A percentile compares a stretch with the other conserved stretches of the same genome.
phyloP scores from a whole-genome alignment of 768 basidiomycete species.

The Cyclocybe cylindracea region DNA sequence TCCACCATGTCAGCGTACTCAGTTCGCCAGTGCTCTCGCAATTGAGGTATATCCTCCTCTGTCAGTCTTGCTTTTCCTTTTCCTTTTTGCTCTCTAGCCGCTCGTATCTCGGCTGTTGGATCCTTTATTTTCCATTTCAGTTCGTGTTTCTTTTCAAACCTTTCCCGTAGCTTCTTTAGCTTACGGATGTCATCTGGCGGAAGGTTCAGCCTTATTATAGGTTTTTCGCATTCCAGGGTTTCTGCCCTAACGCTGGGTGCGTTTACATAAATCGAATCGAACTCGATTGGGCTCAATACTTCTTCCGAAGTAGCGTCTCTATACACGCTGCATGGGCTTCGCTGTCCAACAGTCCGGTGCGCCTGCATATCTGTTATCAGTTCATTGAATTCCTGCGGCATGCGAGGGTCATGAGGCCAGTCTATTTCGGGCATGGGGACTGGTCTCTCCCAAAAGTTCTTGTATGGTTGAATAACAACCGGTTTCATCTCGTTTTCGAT shows the following conservation, averaged over 20 bases:
- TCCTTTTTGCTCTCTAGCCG: not conserved
- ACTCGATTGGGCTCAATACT: not conserved
- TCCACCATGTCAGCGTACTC: slow-evolving; percentile 3
- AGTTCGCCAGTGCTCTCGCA: slow-evolving; percentile 4
- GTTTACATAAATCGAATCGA: too few species aligned
- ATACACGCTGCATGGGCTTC: not conserved
- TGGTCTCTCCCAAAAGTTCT: slow-evolving; percentile 14
- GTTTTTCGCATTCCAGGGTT: too few species aligned
- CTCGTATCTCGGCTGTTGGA: not conserved
- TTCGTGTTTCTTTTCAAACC: not conserved
- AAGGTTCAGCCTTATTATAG: not conserved
- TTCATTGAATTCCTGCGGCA: slow-evolving; percentile 23
- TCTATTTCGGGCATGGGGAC: slow-evolving; percentile 6
- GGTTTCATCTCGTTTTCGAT: too few species aligned
- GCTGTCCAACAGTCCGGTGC: not conserved
- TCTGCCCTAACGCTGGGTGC: too few species aligned
- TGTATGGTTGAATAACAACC: too few species aligned
- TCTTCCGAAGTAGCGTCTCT: not conserved
- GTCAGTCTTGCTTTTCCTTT: not conserved
- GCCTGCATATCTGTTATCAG: slow-evolving; percentile 1
- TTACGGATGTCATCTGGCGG: not conserved
- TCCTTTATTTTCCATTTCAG: not conserved
- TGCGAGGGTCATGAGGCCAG: slow-evolving; percentile 14
- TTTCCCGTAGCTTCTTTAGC: not conserved
- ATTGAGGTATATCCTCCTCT: slow-evolving; percentile 3